Evolutionary conservation across 1,139 yeast species (phyloP).

Genomic region (Geotrichum reessii): DNA sequence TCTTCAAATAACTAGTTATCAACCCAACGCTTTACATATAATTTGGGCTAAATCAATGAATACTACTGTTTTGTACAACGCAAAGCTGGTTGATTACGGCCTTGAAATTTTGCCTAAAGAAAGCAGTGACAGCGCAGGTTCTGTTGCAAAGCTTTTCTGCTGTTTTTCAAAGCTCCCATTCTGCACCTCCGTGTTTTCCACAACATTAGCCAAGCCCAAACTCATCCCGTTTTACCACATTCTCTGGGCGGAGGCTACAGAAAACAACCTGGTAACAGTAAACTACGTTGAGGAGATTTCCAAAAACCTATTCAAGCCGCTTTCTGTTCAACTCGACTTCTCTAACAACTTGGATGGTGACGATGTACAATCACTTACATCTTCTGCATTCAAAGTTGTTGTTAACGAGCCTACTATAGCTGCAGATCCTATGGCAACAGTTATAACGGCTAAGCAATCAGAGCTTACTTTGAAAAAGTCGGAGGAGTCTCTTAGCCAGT

Average conservation of each 20-base stretch:
- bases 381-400: background rate
- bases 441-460: background rate
- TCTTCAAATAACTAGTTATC: too few relatives aligned
- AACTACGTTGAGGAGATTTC: conserved; percentile 6
- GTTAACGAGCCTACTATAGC: background rate
- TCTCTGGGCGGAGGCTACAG: conserved; percentile 11
- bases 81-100: conserved; percentile 1
- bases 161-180: background rate
- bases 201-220: background rate
- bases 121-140: background rate
- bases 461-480: background rate
- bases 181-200: background rate
- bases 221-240: conserved; percentile 21
- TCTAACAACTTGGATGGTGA: background rate
- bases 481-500: background rate
- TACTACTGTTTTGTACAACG: background rate
- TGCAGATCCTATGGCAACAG: background rate
- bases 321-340: background rate
- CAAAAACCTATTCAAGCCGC: background rate
- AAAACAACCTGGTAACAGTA: background rate
- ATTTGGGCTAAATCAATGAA: background rate
- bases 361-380: background rate
- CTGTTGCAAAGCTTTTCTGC: background rate
- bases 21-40: too few relatives aligned
- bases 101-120: background rate